phyloP scores from a whole-genome alignment of 768 basidiomycete genomes.

The Leccinum aurantiacum region DNA sequence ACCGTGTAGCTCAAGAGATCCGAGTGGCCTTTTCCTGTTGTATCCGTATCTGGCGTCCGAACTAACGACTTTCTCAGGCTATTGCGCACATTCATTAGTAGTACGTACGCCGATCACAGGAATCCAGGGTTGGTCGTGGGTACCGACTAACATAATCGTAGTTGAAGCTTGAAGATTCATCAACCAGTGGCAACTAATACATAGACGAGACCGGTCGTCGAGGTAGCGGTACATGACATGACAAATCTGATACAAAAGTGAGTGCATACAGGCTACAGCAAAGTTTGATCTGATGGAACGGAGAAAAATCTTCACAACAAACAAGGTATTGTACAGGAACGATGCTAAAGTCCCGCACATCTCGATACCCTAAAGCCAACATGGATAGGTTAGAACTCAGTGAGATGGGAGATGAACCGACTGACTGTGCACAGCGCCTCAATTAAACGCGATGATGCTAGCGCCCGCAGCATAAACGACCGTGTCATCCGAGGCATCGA shows the following conservation, averaged over 20 bases:
- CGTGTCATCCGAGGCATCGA: constrained; percentile 16
- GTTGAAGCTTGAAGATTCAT: too few relatives aligned
- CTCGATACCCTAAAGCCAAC: not conserved
- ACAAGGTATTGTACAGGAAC: too few relatives aligned
- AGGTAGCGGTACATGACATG: not conserved
- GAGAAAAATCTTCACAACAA: not conserved
- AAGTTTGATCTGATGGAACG: not conserved
- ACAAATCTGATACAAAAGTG: not conserved
- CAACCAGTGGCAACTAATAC: not conserved
- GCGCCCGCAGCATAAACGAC: constrained; percentile 4
- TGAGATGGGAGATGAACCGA: not conserved
- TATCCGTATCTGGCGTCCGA: too few relatives aligned
- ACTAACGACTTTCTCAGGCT: too few relatives aligned
- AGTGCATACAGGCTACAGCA: not conserved
- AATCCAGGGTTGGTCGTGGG: too few relatives aligned
- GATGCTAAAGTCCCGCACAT: not conserved
- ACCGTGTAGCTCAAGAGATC: too few relatives aligned
- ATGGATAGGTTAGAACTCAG: not conserved
- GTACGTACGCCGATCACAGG: too few relatives aligned
- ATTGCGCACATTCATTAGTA: too few relatives aligned
- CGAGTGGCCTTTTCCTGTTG: too few relatives aligned
- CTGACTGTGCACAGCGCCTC: not conserved
- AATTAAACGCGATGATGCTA: constrained; percentile 7
- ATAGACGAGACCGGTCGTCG: not conserved
- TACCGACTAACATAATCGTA: too few relatives aligned